Base-by-base conservation (phyloP, 768 basidiomycete species). In the Xerocomus spinulosus region DNA sequence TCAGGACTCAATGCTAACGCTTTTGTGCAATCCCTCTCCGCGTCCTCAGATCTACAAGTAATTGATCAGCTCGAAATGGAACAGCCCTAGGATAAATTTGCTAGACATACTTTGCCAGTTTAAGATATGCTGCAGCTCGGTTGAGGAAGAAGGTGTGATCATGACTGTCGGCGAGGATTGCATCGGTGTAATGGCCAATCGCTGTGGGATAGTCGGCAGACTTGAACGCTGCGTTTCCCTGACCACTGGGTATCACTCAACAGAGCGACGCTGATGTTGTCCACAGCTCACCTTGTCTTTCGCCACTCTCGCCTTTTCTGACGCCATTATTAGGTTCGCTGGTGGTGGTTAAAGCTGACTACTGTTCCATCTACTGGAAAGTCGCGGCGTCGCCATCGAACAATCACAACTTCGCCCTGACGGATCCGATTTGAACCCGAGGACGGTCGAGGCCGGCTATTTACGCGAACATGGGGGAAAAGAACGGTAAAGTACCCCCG, bases 191-290 rank as follows among this genome's bases (percentile, higher is more conserved):
- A 62, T 91, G 84, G 0, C 91, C 92, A 42, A 97, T 77, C 0
- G 92, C 90, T 24, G 74, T 72, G 1, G 82, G 79, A 64, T 79
- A 94, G 62, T 93, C 80, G 3, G 80, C 87, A 2, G 76, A 70
- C 63, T 91, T 91, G 77, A 94, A 96, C 0, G 91, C 82, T 5
- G 74, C 70, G 55, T 97, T 95, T 47, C 94, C 94, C 93, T 95
- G 56, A 10, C 20, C 42, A 41, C n/a, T n/a, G n/a, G 30, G 35
- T 29, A 20, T 45, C 20, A 39, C 40, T 41, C 29, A 26, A 42
- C 38, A 9, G 21, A 28, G 33, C 13, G 29, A 14, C 41, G 12
- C 20, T 42, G 42, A 4, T 20, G 10, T 14, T 32, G 23, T 6
- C 8, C 28, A 8, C 7, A 21, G 12, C 53, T 39, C 36, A 48